phyloP scores from a whole-genome alignment of 129 eudicot genomes.

The Erigeron canadensis region DNA sequence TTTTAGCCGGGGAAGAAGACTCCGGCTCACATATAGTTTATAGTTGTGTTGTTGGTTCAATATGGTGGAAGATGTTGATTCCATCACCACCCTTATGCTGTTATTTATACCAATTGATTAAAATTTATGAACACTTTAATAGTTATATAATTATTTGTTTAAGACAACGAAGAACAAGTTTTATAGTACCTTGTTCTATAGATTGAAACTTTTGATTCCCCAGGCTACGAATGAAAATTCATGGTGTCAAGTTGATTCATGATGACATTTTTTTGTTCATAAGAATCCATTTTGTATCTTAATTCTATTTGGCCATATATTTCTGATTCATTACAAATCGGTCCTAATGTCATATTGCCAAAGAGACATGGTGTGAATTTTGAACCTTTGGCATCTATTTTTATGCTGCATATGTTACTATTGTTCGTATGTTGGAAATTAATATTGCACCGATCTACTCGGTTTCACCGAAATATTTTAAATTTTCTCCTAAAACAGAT shows the following conservation, averaged over 20 bases:
- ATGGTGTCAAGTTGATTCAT: background rate
- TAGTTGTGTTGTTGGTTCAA: slow-evolving; percentile 28
- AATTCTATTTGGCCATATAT: background rate
- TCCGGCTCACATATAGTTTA: slow-evolving; percentile 24
- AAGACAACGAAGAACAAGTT: slow-evolving; percentile 18
- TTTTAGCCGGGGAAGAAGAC: slow-evolving; percentile 32
- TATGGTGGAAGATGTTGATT: slow-evolving; percentile 32
- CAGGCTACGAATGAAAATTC: background rate
- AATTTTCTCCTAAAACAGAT: background rate
- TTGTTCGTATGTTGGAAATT: no score
- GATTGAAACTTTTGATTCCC: background rate
- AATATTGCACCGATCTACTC: no score
- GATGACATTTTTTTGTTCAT: background rate
- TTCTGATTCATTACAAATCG: background rate
- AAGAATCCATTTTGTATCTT: background rate
- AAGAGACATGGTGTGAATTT: no score
- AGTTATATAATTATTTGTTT: slow-evolving; percentile 31
- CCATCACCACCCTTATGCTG: slow-evolving; percentile 33
- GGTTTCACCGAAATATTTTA: background rate
- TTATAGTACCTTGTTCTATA: slow-evolving; percentile 4
- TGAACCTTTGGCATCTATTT: no score
- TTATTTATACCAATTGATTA: slow-evolving; percentile 30
- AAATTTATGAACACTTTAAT: slow-evolving; percentile 20
- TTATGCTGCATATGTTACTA: no score
- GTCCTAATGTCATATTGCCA: background rate